Percentiles rank a stretch among this genome's conserved stretches.
These are phyloP conservation scores for Agrostemma githago DNA, from an alignment of 148 eudicot species.

Conservation along the genomic window DNA sequence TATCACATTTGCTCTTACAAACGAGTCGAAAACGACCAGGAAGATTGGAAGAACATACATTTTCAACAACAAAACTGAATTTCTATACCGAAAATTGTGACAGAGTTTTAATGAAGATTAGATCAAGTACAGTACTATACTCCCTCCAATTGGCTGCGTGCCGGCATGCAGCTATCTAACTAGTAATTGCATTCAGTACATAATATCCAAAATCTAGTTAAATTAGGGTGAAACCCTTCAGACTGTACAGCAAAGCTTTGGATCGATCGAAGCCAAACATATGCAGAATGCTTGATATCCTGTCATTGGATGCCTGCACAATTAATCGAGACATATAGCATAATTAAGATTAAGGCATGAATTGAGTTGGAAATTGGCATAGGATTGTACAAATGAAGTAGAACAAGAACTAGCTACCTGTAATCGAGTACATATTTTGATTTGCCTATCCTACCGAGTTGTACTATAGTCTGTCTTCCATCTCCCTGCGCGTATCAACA, in stretches of 20 bases:
- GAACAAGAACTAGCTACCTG: conserved; percentile 42
- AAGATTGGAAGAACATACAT: not conserved
- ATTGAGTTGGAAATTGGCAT: not conserved
- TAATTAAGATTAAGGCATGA: not conserved
- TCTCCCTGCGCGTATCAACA: conserved; percentile 36
- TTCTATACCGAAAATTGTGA: not conserved
- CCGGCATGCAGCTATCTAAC: not conserved
- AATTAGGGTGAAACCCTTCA: conserved; percentile 18
- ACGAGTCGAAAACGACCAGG: not conserved
- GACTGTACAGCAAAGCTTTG: conserved; percentile 84
- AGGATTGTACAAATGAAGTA: not conserved
- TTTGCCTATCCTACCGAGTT: conserved; percentile 69
- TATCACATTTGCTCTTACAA: too few species aligned
- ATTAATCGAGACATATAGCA: not conserved
- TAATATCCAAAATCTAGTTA: not conserved
- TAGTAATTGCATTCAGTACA: not conserved
- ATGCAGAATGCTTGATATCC: conserved; percentile 94
- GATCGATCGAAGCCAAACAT: conserved; percentile 85
- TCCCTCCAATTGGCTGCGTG: too few species aligned
- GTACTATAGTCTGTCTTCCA: conserved; percentile 71
- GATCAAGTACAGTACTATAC: not conserved
- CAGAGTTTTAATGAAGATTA: not conserved
- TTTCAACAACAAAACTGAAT: not conserved
- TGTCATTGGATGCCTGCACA: conserved; percentile 76
- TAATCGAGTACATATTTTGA: conserved; percentile 77